A percentile compares a stretch with the other conserved stretches of the same genome.
These are phyloP conservation scores for Sabuloglossum arenarium DNA, from an alignment of 495 filamentous ascomycete genomes.

Conservation along the genomic window DNA sequence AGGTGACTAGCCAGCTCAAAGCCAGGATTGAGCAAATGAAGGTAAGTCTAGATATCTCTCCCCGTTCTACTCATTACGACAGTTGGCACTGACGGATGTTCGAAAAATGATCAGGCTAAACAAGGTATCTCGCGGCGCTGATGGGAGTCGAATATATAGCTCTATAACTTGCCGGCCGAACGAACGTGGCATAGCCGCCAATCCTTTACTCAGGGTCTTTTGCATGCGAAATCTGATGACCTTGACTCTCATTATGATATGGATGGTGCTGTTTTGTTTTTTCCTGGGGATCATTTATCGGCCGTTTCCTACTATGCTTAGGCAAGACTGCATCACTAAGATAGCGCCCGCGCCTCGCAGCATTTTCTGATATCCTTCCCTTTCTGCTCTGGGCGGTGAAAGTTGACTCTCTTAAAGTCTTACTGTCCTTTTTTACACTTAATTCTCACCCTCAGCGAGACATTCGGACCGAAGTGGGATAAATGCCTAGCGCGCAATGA, in stretches of 20 bases:
- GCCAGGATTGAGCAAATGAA: conserved; percentile 84
- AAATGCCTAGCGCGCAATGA: no score
- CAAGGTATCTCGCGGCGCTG: background rate
- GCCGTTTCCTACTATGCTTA: background rate
- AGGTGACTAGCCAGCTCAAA: conserved; percentile 94
- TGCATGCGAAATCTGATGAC: background rate
- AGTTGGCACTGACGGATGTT: background rate
- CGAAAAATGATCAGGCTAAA: background rate
- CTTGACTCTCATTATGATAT: background rate
- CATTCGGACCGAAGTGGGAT: no score
- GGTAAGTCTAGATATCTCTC: conserved; percentile 21
- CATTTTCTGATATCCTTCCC: background rate
- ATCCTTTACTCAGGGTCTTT: background rate
- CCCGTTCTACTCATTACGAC: background rate
- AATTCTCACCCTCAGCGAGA: no score
- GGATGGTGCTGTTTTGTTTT: background rate
- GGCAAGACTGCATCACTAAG: background rate
- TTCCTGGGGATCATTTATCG: background rate
- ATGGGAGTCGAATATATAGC: background rate
- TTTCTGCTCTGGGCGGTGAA: background rate
- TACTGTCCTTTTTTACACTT: no score
- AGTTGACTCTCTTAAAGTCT: background rate
- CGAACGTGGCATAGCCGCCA: background rate
- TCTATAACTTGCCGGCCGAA: background rate
- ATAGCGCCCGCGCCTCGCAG: background rate